phyloP scores from a whole-genome alignment of 306 rosid species.

The Cajanus cajan region DNA sequence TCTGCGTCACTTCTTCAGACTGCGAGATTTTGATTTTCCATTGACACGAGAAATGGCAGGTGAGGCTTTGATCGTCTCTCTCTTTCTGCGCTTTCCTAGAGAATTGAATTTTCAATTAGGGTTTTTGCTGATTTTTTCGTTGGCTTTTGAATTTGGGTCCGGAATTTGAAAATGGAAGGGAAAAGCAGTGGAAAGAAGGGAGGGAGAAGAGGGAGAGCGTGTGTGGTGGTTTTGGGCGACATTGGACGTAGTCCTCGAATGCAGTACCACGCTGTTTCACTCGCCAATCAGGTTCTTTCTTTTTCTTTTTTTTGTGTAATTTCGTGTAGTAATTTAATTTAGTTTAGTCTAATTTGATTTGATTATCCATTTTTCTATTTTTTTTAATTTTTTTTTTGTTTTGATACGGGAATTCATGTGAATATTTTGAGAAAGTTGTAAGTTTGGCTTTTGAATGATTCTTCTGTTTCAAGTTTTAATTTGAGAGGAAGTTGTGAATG shows the following conservation, averaged over 20 bases:
- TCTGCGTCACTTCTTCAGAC: background rate
- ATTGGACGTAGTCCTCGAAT: constrained; percentile 98
- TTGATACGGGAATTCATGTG: background rate
- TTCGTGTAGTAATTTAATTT: background rate
- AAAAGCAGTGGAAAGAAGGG: constrained; percentile 34
- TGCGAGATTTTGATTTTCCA: constrained; percentile 23
- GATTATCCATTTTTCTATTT: background rate
- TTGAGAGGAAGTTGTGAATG: background rate
- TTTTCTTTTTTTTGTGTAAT: background rate
- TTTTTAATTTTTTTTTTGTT: background rate
- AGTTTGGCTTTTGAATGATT: background rate
- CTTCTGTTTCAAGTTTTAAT: background rate
- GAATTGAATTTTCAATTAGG: background rate
- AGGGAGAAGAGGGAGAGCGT: constrained; percentile 78
- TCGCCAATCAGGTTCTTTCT: constrained; percentile 72
- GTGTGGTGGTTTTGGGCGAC: constrained; percentile 90
- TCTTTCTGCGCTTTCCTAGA: background rate
- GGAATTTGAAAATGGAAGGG: constrained; percentile 20
- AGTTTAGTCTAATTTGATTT: background rate
- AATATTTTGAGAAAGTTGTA: background rate
- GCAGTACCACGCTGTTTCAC: constrained; percentile 96
- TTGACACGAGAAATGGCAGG: constrained; percentile 33
- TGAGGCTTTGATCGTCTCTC: background rate
- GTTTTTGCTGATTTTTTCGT: constrained; percentile 10
- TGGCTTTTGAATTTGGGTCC: background rate